A percentile compares a stretch with the other conserved stretches of the same genome.
phyloP scores from a whole-genome alignment of 2,329 filamentous ascomycete genomes.

The Alternaria solani region DNA sequence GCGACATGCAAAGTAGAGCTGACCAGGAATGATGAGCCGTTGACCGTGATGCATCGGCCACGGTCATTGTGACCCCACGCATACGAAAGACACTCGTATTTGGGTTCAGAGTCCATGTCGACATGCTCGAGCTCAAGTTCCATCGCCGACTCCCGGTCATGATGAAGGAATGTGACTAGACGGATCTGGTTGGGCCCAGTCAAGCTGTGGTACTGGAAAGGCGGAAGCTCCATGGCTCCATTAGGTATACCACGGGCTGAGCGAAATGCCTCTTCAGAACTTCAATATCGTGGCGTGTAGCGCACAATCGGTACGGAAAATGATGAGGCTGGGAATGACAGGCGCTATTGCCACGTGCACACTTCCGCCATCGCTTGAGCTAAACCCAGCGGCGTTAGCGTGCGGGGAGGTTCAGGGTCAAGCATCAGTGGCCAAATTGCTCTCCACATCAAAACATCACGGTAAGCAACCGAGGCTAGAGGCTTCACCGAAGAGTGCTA shows the following conservation, averaged over 20 bases:
- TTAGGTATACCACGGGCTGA: background rate
- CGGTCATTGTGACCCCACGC: background rate
- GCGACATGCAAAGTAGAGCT: background rate
- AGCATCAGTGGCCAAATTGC: slow-evolving; percentile 7
- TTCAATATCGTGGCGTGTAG: background rate
- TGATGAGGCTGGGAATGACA: background rate
- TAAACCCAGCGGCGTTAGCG: background rate
- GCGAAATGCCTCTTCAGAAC: background rate
- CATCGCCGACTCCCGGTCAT: background rate
- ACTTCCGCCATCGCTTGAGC: background rate
- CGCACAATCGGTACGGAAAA: background rate
- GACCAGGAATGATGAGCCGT: background rate
- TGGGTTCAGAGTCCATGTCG: background rate
- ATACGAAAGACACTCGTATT: background rate
- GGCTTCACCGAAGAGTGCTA: background rate
- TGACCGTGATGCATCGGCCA: background rate
- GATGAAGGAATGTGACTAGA: background rate
- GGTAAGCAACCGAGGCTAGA: slow-evolving; percentile 7
- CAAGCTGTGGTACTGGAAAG: background rate
- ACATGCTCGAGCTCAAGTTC: background rate
- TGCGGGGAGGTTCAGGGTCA: slow-evolving; percentile 4
- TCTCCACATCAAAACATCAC: slow-evolving; percentile 4
- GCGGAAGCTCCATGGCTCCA: background rate
- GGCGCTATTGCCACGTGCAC: background rate
- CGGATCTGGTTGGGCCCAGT: background rate